phyloP scores from a whole-genome alignment of 192 early-diverging fungal genomes.

The Podila clonocystis region DNA sequence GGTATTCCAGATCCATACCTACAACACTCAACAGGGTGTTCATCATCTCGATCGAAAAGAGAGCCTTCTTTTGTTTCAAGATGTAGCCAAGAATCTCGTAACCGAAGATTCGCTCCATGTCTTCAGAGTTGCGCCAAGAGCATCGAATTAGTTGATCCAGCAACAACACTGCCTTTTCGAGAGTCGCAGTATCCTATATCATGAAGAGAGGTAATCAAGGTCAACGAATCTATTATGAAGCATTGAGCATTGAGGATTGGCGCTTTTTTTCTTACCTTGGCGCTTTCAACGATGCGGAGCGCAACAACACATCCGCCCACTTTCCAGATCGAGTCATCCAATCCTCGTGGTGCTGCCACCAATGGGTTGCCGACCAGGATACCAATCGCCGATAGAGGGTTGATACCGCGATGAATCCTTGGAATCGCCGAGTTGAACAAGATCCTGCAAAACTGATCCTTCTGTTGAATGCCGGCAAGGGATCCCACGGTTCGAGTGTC shows the following conservation, averaged over 20 bases:
- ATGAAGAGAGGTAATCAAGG: neutral
- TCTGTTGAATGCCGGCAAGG: conserved; percentile 31
- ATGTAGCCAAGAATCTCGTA: conserved; percentile 74
- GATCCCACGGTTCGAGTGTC: conserved; percentile 49
- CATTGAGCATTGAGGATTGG: neutral
- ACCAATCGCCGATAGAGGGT: conserved; percentile 51
- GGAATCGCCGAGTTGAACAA: conserved; percentile 66
- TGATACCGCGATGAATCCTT: conserved; percentile 60
- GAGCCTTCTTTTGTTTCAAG: conserved; percentile 69
- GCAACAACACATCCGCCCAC: conserved; percentile 75
- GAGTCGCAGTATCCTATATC: conserved; percentile 54
- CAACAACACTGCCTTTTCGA: conserved; percentile 63
- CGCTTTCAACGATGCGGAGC: conserved; percentile 66
- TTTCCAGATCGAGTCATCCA: conserved; percentile 78
- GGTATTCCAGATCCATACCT: conserved; percentile 62
- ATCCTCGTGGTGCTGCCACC: conserved; percentile 62
- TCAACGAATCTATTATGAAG: neutral
- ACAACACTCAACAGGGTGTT: conserved; percentile 69
- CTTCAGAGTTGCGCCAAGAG: conserved; percentile 76
- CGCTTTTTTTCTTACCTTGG: conserved; percentile 56
- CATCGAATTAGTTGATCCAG: conserved; percentile 69
- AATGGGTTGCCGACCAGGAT: conserved; percentile 63
- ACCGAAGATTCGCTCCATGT: conserved; percentile 74
- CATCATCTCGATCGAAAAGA: conserved; percentile 66
- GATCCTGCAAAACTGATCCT: conserved; percentile 46